Evolutionary conservation across 164 flowering plant species (phyloP), one percentile per base, ranked within the genome.

Genomic region (Santalum album): DNA sequence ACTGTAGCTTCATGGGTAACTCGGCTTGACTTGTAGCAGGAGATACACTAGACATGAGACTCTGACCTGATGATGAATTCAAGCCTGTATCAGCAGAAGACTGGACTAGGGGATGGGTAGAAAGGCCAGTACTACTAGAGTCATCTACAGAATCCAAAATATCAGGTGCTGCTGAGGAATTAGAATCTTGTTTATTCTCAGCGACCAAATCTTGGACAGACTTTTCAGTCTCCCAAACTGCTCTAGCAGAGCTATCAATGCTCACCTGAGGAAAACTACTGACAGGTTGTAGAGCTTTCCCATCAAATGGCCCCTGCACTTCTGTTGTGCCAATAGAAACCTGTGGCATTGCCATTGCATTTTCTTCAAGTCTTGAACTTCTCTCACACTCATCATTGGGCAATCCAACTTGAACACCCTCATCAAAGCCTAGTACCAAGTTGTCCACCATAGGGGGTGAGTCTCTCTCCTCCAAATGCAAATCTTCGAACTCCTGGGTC

Each of bases 381-480:
- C 64, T 74, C 50, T 79, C 87, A 49, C 69, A 71, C 50, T 87
- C 92, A 61, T 83, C 87, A 62, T 61, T 75, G 6, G 84, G 79
- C 60, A 84, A 54, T 64, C 56, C 73, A 64, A 80, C 89, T 67
- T 86, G 81, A 60, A 82, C 84, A 58, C 91, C 90, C 62, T 86
- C 88, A 61, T 86, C 76, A 64, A 87, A 82, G 46, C 95, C 96
- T 42, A 86, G 64, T 54, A 86, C 84, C 66, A 75, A 56, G 26
- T 83, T 76, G 27, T 72, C 81, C 51, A 67, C 43, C 65, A 66
- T 55, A 49, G 57, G 43, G 34, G 83, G 44, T 19, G 81, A 46
- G 44, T 59, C 74, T 62, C 73, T 69, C 52, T 75, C 94, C 60
- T 74, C 81, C 25, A 81, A 46, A 67, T 79, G 74, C 72, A 86